phyloP scores from a whole-genome alignment of 169 alveolate species.

The Miamiensis avidus region DNA sequence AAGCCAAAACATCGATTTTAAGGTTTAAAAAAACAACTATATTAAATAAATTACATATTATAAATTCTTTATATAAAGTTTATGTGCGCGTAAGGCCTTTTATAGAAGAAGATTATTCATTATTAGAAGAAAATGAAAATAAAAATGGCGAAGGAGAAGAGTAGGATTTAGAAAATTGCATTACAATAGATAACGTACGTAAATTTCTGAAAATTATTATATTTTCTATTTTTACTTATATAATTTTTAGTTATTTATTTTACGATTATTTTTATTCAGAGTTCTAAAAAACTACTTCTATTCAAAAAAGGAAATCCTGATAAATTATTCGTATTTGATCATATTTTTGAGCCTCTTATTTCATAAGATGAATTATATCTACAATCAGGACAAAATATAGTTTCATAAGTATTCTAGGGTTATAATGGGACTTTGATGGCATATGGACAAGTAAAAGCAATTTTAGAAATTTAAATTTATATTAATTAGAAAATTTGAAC shows the following conservation, averaged over 20 bases:
- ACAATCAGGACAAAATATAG: not conserved
- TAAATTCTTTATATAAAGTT: not conserved
- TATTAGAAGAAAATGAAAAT: not conserved
- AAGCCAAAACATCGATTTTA: no score
- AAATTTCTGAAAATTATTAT: no score
- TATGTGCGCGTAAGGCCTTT: not conserved
- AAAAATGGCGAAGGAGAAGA: no score
- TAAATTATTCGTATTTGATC: not conserved
- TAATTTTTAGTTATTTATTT: no score
- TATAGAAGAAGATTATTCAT: not conserved
- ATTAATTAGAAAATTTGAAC: no score
- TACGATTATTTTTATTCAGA: no score
- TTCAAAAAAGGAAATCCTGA: not conserved
- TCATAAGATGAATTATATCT: not conserved
- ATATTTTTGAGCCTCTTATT: not conserved
- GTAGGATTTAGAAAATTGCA: not conserved
- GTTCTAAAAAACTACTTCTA: no score
- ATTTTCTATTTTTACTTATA: no score
- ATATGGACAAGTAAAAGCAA: not conserved
- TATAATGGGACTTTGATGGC: not conserved
- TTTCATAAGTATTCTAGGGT: not conserved
- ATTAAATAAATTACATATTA: no score
- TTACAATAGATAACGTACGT: not conserved
- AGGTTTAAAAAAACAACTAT: no score
- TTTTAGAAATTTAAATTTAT: no score